Conservation (phyloP, 129 eudicot genomes). For the Dittrichia graveolens region DNA sequence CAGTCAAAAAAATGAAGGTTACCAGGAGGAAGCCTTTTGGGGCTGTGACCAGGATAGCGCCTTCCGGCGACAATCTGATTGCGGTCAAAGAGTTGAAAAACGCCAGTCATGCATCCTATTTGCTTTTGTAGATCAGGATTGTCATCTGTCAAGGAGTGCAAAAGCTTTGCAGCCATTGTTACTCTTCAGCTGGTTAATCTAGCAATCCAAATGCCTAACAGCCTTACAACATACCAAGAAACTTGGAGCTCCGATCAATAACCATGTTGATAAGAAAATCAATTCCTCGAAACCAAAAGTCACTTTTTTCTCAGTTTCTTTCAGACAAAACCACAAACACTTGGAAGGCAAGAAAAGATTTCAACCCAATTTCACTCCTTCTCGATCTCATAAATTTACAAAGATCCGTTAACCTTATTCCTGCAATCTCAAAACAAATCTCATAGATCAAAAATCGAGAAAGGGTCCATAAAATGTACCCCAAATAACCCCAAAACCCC, state of each 20-base stretch:
- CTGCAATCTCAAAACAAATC: slow-evolving; percentile 3
- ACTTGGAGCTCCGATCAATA: slow-evolving; percentile 13
- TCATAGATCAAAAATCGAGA: slow-evolving; percentile 11
- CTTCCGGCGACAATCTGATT: slow-evolving; percentile 66
- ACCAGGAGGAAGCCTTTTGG: slow-evolving; percentile 77
- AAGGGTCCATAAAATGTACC: too few relatives aligned
- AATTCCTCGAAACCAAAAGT: slow-evolving; percentile 19
- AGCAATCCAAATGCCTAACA: slow-evolving; percentile 26
- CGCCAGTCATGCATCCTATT: slow-evolving; percentile 95
- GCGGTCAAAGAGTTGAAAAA: slow-evolving; percentile 85
- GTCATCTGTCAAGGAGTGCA: slow-evolving; percentile 84
- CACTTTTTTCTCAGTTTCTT: slow-evolving; percentile 24
- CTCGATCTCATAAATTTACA: slow-evolving; percentile 11
- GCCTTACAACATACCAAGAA: slow-evolving; percentile 18
- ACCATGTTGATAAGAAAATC: slow-evolving; percentile 5
- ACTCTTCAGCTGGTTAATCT: slow-evolving; percentile 11
- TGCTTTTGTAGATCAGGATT: slow-evolving; percentile 93
- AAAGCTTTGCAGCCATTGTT: slow-evolving; percentile 80
- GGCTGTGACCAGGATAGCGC: slow-evolving; percentile 57
- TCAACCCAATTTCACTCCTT: slow-evolving; percentile 4
- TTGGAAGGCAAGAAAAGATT: slow-evolving; percentile 18
- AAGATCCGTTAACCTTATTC: slow-evolving; percentile 1
- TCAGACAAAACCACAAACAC: slow-evolving; percentile 39
- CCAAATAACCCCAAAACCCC: too few relatives aligned
- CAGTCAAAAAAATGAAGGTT: slow-evolving; percentile 23